Evolutionary conservation across 148 eudicot genomes (phyloP), one percentile per base, ranked within the genome.

Genomic region (Pouteria glomerata): DNA sequence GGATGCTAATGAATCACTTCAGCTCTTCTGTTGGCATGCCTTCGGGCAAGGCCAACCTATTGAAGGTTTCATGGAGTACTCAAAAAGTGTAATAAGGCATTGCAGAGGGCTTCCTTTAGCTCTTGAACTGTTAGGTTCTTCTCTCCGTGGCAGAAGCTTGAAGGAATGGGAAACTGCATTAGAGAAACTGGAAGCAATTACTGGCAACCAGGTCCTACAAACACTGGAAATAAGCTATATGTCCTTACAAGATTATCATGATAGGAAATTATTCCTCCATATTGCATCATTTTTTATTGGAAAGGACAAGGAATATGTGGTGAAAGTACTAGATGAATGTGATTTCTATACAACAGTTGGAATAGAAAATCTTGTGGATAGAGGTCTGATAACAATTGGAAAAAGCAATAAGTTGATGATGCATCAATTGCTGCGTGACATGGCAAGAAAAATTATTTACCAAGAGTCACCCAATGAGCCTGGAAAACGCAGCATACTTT

Each of bases 21-120:
- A 45, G 60, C 71, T 68, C 30, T 68, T 68, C n/a, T 51, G 71
- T 34, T 52, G 59, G 71, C 71, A 68, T 68, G 71, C 71, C 45
- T 52, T 68, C 27, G 45, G 60, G 52, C 47, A 52, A 68, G n/a
- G 12, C 3, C 60, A 33, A 16, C 71, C 45, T 5, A 34, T 52
- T 34, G 71, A 68, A 52, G 71, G 45, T n/a, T 68, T n/a, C 31
- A 12, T 52, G 44, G 60, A 68, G 55, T 14, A 51, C 58, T 45
- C 60, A 34, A 33, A 52, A 52, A 45, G n/a, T 6, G 44, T 52
- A 12, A 13, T 68, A 21, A 23, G 34, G 42, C 44, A 68, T 11
- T 52, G 60, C 31, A 29, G 16, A 52, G 60, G 71, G 16, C 71
- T 52, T 34, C 71, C 71, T 68, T 19, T 68, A 23, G 71, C 71